A percentile compares a stretch with the other conserved stretches of the same genome.
These are phyloP conservation scores for Diaporthe ampelina DNA, from an alignment of 2,329 filamentous ascomycete genomes.

Conservation along the genomic window DNA sequence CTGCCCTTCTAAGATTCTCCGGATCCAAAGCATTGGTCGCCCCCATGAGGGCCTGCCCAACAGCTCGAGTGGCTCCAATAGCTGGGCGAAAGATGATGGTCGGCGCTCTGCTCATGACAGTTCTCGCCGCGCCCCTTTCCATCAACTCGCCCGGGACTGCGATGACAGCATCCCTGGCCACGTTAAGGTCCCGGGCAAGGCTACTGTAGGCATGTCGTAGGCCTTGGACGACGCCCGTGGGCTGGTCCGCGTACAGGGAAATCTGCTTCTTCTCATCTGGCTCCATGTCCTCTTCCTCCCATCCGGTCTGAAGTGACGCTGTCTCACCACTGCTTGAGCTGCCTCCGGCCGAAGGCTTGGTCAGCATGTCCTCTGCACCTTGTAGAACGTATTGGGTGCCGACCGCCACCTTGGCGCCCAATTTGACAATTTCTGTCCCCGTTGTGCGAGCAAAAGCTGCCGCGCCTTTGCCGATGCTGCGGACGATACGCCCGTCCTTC, in stretches of 20 bases:
- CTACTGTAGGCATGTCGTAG: slow-evolving; percentile 86
- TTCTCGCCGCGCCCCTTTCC: slow-evolving; percentile 86
- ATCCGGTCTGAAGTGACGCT: slow-evolving; percentile 41
- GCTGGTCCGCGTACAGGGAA: slow-evolving; percentile 94
- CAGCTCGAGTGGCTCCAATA: slow-evolving; percentile 89
- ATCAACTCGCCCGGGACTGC: slow-evolving; percentile 93
- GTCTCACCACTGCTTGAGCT: slow-evolving; percentile 41
- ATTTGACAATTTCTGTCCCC: slow-evolving; percentile 91
- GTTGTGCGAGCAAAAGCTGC: slow-evolving; percentile 93
- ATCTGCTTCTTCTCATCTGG: slow-evolving; percentile 83
- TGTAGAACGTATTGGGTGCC: slow-evolving; percentile 95
- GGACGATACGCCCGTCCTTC: slow-evolving; percentile 92
- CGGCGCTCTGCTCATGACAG: slow-evolving; percentile 85
- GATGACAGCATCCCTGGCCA: slow-evolving; percentile 91
- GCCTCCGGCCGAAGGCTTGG: slow-evolving; percentile 55
- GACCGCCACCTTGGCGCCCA: slow-evolving; percentile 94
- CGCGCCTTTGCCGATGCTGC: slow-evolving; percentile 92
- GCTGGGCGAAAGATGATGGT: slow-evolving; percentile 93
- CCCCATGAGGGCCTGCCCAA: slow-evolving; percentile 90
- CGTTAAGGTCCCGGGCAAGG: slow-evolving; percentile 86
- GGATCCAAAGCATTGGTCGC: slow-evolving; percentile 94
- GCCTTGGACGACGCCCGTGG: slow-evolving; percentile 88
- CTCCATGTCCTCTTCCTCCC: slow-evolving; percentile 69
- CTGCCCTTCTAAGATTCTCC: slow-evolving; percentile 81
- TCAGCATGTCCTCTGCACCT: slow-evolving; percentile 85